Base-by-base conservation (phyloP, 163 green algal species). In the Prototheca stagnorum region DNA sequence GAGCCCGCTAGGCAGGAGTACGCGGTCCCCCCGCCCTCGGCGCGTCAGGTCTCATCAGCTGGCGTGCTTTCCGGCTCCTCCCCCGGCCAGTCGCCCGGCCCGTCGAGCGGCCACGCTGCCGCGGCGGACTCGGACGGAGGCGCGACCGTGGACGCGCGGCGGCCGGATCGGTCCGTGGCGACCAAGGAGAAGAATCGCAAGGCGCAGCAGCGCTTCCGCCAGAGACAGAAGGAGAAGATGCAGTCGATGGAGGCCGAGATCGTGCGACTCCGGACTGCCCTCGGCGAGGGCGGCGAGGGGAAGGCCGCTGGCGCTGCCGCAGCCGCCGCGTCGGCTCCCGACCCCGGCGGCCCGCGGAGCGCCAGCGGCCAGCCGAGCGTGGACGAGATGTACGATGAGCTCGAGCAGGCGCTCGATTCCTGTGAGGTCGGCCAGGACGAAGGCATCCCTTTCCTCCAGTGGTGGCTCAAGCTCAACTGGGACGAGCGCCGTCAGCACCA, bases 161-260 rank as follows among this genome's bases (percentile, higher is more conserved):
- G n/a, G n/a, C 43, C 25, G 12, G 25, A 39, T 17, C 47, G 46
- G 4, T 5, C 29, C 5, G 21, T 48, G 2, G 54, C 54, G 1
- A 62, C 41, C 47, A 62, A 62, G 34, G 54, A 62, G 47, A 62
- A 62, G 47, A 62, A 62, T 34, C 33, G 54, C 7, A 24, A 27
- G 24, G 54, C 54, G 34, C 54, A 62, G 47, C 54, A 62, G 47
- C 54, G 54, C n/a, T 62, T 62, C 47, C 39, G 54, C 40, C 40
- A 47, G 47, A 39, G 47, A 5, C 54, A 62, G 25, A 62, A 62
- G 47, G 54, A 56, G 25, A 56, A 56, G 47, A 48, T 62, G 54
- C 2, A 17, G 8, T 37, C 44, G 34, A 25, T 62, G 47, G 47
- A 62, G 40, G 21, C 25, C 0, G 54, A 62, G 47, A 24, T 54